A percentile compares a stretch with the other conserved stretches of the same genome.
These are phyloP conservation scores for Claviceps paspali DNA, from an alignment of 2,329 filamentous ascomycete genomes.

Conservation along the genomic window DNA sequence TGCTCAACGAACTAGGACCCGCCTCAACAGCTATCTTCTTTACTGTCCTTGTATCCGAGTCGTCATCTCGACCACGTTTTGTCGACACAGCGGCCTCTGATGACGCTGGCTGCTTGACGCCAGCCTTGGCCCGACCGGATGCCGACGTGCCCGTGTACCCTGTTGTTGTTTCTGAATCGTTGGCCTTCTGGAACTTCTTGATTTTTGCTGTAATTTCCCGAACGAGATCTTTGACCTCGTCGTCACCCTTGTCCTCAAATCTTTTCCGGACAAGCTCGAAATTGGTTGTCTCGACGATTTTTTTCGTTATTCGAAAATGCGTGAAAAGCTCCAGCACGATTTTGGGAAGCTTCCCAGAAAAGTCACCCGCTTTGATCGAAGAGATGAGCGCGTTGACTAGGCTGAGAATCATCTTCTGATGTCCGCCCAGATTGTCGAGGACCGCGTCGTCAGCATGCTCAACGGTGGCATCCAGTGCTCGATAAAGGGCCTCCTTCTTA, in stretches of 20 bases:
- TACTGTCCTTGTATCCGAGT: slow-evolving; percentile 22
- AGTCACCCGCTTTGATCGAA: slow-evolving; percentile 37
- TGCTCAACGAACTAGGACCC: slow-evolving; percentile 21
- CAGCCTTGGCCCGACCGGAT: slow-evolving; percentile 21
- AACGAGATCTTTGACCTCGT: slow-evolving; percentile 46
- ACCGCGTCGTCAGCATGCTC: slow-evolving; percentile 39
- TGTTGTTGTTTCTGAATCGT: slow-evolving; percentile 19
- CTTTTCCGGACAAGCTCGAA: slow-evolving; percentile 49
- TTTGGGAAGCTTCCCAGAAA: slow-evolving; percentile 37
- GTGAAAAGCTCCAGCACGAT: slow-evolving; percentile 45
- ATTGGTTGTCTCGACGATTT: slow-evolving; percentile 48
- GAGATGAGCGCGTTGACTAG: slow-evolving; percentile 39
- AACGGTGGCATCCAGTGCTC: slow-evolving; percentile 37
- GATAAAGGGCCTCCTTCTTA: slow-evolving; percentile 33
- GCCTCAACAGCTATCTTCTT: slow-evolving; percentile 29
- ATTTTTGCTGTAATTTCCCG: slow-evolving; percentile 37
- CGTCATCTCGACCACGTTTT: slow-evolving; percentile 26
- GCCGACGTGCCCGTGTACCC: slow-evolving; percentile 26
- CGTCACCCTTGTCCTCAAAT: slow-evolving; percentile 47
- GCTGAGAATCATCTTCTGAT: slow-evolving; percentile 39
- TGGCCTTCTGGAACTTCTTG: slow-evolving; percentile 22
- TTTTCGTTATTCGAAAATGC: slow-evolving; percentile 44
- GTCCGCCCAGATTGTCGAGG: slow-evolving; percentile 40
- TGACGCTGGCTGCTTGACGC: slow-evolving; percentile 14
- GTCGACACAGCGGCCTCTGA: slow-evolving; percentile 12